Percentiles rank a stretch among this genome's conserved stretches.
Evolutionary conservation across 2,329 filamentous ascomycete species (phyloP).

Genomic region (Clarireedia paspali): DNA sequence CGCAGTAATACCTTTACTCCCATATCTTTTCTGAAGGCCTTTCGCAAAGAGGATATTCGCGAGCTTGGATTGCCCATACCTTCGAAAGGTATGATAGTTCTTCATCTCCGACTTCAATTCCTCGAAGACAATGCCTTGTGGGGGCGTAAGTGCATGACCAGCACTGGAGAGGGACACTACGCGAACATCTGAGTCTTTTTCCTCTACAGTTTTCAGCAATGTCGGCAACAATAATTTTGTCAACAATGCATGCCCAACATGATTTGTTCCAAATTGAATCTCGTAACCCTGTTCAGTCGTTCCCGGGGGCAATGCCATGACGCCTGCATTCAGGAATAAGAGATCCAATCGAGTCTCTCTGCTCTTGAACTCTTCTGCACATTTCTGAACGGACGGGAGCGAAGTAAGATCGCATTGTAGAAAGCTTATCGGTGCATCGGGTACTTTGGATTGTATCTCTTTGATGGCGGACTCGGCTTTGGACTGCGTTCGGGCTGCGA

Average conservation of each 20-base stretch:
- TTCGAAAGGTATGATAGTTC: constrained; percentile 3
- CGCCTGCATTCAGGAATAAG: constrained; percentile 38
- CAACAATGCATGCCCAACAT: constrained; percentile 40
- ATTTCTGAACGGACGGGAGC: constrained; percentile 35
- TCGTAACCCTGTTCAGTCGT: constrained; percentile 40
- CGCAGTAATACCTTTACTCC: constrained; percentile 27
- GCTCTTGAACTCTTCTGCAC: constrained; percentile 32
- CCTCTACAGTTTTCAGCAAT: constrained; percentile 23
- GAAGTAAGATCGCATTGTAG: constrained; percentile 35
- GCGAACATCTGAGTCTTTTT: constrained; percentile 15
- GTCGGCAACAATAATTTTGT: constrained; percentile 32
- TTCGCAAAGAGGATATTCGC: constrained; percentile 39
- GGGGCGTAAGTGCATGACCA: not conserved
- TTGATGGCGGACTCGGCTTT: constrained; percentile 32
- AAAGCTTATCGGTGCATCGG: constrained; percentile 10
- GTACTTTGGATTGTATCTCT: constrained; percentile 28
- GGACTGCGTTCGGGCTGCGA: constrained; percentile 32
- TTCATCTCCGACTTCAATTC: constrained; percentile 8
- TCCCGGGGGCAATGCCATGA: constrained; percentile 33
- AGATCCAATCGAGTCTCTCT: constrained; percentile 35
- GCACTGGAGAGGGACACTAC: constrained; percentile 5
- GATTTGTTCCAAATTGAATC: constrained; percentile 40
- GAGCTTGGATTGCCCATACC: constrained; percentile 41
- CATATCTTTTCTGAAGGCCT: constrained; percentile 34
- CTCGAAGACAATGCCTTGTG: constrained; percentile 26